Evolutionary conservation across 2,329 filamentous ascomycete genomes (phyloP).

Genomic region (Penicillium hordei): DNA sequence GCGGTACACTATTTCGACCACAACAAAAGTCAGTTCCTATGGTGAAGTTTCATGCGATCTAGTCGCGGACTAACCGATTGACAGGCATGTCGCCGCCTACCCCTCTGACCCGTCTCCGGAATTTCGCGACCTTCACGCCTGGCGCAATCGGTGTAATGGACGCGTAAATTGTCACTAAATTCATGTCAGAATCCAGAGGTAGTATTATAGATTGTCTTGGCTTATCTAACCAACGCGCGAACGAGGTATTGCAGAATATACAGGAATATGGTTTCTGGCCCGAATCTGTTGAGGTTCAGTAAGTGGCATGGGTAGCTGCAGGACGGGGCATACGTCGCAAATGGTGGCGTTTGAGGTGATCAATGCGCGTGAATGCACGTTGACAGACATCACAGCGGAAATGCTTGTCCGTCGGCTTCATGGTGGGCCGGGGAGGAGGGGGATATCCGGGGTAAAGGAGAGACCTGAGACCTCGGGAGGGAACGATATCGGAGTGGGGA

Average conservation of each 20-base stretch:
- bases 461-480: background rate
- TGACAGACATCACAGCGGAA: conserved; percentile 47
- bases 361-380: conserved; percentile 49
- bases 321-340: conserved; percentile 40
- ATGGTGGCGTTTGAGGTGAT: conserved; percentile 51
- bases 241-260: conserved; percentile 47
- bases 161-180: conserved; percentile 47
- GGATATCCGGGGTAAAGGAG: conserved; percentile 24
- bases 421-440: conserved; percentile 32
- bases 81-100: conserved; percentile 49
- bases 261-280: conserved; percentile 51
- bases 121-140: conserved; percentile 45
- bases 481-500: background rate
- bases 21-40: background rate
- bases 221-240: conserved; percentile 45
- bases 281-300: conserved; percentile 39
- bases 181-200: conserved; percentile 1
- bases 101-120: conserved; percentile 48
- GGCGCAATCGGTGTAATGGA: conserved; percentile 47
- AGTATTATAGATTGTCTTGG: background rate
- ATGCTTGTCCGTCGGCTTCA: conserved; percentile 43
- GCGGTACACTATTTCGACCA: conserved; percentile 41
- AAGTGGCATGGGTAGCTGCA: conserved; percentile 9
- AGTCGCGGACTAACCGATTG: conserved; percentile 40
- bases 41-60: background rate